Base-by-base conservation (phyloP, 2,329 filamentous ascomycete genomes). In the Fusarium piperis region DNA sequence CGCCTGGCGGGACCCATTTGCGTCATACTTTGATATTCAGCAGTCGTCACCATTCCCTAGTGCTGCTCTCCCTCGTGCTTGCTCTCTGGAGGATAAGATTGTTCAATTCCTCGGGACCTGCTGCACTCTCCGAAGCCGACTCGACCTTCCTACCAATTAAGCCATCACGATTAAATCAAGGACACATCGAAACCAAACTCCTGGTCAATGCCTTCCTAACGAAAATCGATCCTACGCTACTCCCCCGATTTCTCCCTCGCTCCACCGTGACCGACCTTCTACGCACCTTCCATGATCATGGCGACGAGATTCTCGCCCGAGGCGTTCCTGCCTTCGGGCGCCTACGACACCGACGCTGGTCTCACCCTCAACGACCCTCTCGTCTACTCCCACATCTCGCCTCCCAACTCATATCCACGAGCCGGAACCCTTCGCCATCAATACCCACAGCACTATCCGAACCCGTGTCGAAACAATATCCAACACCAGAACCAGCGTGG, bases 261-360 rank as follows among this genome's bases (percentile, higher is more conserved):
- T 71, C 62, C 58, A 57, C 53, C 39, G 46, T 44, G 28, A 57
- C 62, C 59, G 32, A 63, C 46, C 58, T 73, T 48, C 20, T 32
- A 61, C 72, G 56, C 38, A 38, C 44, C 66, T 63, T 67, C 59
- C 68, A 67, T 64, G 67, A 74, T 69, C 61, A 76, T 76, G 75
- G 65, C 75, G 55, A 63, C 72, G 56, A 74, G 72, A 41, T 59
- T 78, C 48, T 73, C 71, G 28, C 67, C 76, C 53, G 74, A 77
- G 57, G 73, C 76, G 52, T 78, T 78, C 68, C 62, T 78, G 68
- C 76, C 76, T 46, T 73, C 76, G 48, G 76, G 76, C 64, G 73
- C 68, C 52, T 73, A 77, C 64, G 73, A 78, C 44, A 52, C 65
- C 53, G 73, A 76, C 56, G 51, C 62, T 62, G 51, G 65, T 58